Base-by-base conservation (phyloP, 352 stramenopile species). In the Pythium chondricola region DNA sequence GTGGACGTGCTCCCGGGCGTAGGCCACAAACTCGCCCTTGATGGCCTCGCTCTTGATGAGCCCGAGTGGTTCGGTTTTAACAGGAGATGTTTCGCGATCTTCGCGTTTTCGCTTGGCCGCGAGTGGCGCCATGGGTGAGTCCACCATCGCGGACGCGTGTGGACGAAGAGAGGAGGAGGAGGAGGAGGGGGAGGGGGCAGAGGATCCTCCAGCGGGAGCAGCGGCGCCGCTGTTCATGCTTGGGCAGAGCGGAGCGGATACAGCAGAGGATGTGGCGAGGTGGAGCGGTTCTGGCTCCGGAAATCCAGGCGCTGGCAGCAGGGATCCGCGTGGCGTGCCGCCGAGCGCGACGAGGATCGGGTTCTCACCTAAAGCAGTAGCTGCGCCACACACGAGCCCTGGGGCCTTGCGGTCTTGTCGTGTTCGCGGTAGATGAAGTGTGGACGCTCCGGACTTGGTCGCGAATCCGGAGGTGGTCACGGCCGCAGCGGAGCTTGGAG, bases 1-100 rank as follows among this genome's bases (percentile, higher is more conserved):
- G 52, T 91, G 76, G 17, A 91, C 66, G 36, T 91, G 79, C 54
- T 90, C 79, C 26, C 79, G 62, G 11, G 79, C 71, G 55, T 90
- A 90, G 13, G 74, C 79, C 41, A 88, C 74, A 43, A 83, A 88
- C 62, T 44, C 55, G 26, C 36, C 43, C 38, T 59, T 59, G 20
- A 53, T 52, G 2, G 37, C 18, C 37, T 43, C 37, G 27, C 56
- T 47, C 42, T 56, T 57, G 14, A 17, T 26, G 18, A n/a, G n/a
- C n/a, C n/a, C n/a, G n/a, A n/a, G n/a, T n/a, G n/a, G n/a, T n/a
- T n/a, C n/a, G n/a, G n/a, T n/a, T n/a, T n/a, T n/a, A n/a, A n/a
- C n/a, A n/a, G n/a, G n/a, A n/a, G n/a, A n/a, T n/a, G n/a, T 52
- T 4, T 65, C 55, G 4, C 37, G 37, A 29, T 52, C 43, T 8